Evolutionary conservation across 495 filamentous ascomycete genomes (phyloP).

Genomic region (Talaromyces adpressus): DNA sequence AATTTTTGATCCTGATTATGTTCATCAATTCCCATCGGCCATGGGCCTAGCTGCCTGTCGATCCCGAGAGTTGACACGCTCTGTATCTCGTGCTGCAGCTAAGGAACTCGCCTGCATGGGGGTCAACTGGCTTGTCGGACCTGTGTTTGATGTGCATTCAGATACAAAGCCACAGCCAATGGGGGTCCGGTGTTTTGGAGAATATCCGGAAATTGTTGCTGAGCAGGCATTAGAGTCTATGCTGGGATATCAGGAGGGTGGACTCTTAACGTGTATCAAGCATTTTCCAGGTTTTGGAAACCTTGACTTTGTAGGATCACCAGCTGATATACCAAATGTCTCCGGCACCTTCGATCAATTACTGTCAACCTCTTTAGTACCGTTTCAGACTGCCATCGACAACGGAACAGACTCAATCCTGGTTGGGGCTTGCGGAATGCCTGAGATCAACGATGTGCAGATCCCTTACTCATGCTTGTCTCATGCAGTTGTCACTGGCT

Average conservation of each 20-base stretch:
- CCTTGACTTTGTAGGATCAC: slow-evolving; percentile 5
- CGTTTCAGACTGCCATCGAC: slow-evolving; percentile 5
- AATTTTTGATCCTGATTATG: slow-evolving; percentile 8
- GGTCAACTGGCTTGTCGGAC: slow-evolving; percentile 6
- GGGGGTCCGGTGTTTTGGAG: slow-evolving; percentile 5
- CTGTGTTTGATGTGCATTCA: slow-evolving; percentile 7
- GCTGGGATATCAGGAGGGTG: slow-evolving; percentile 5
- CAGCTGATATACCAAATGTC: slow-evolving; percentile 6
- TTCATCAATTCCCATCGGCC: slow-evolving; percentile 5
- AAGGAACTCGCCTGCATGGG: slow-evolving; percentile 4
- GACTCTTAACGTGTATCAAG: slow-evolving; percentile 1
- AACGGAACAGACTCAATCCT: slow-evolving; percentile 3
- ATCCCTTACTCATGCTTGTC: slow-evolving; percentile 2
- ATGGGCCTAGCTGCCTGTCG: slow-evolving; percentile 10
- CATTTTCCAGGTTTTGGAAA: slow-evolving; percentile 8
- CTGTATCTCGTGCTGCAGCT: neutral
- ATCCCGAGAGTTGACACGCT: neutral
- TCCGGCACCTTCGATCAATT: slow-evolving; percentile 5
- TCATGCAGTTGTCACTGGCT: neutral
- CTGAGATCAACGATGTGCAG: slow-evolving; percentile 3
- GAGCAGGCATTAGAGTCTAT: slow-evolving; percentile 7
- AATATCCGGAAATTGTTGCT: slow-evolving; percentile 3
- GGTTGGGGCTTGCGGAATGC: slow-evolving; percentile 6
- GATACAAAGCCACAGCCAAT: slow-evolving; percentile 5
- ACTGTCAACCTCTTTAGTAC: neutral